A percentile compares a stretch with the other conserved stretches of the same genome.
These are phyloP conservation scores for Penicillium sclerotigenum DNA, from an alignment of 2,329 filamentous ascomycete genomes.

Conservation along the genomic window DNA sequence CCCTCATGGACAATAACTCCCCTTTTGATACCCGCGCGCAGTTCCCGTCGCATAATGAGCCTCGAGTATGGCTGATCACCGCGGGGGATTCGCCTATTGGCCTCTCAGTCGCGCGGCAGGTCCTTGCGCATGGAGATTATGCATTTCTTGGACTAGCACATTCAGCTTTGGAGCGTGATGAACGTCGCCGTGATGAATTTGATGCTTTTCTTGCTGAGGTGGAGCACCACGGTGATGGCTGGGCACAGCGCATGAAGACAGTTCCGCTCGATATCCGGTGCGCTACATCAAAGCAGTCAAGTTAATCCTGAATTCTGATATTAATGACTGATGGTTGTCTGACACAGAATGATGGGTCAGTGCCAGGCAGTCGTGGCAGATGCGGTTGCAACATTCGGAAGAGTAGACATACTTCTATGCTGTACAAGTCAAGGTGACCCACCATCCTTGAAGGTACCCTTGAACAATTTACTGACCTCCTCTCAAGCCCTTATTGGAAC, in stretches of 20 bases:
- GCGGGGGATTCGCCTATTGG: constrained; percentile 80
- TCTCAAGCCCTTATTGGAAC: constrained; percentile 74
- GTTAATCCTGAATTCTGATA: background rate
- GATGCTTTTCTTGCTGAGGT: constrained; percentile 68
- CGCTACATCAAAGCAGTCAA: background rate
- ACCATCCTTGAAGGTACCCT: background rate
- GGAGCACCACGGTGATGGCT: constrained; percentile 66
- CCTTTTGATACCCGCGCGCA: constrained; percentile 41
- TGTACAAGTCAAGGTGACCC: constrained; percentile 77
- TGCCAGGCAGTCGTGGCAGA: constrained; percentile 86
- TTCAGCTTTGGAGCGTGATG: constrained; percentile 70
- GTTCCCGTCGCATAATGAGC: constrained; percentile 61
- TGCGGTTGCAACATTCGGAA: constrained; percentile 76
- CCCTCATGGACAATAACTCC: constrained; percentile 34
- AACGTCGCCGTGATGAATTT: constrained; percentile 73
- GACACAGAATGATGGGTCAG: constrained; percentile 57
- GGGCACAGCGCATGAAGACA: constrained; percentile 71
- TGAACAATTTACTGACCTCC: constrained; percentile 7
- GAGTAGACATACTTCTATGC: constrained; percentile 85
- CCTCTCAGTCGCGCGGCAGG: constrained; percentile 73
- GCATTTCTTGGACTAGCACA: constrained; percentile 81
- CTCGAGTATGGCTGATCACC: constrained; percentile 90
- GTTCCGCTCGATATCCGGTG: constrained; percentile 58
- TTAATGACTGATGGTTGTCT: constrained; percentile 11
- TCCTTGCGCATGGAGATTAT: constrained; percentile 88